Evolutionary conservation across 2,329 filamentous ascomycete genomes (phyloP).

Genomic region (Curvularia verruculosa): DNA sequence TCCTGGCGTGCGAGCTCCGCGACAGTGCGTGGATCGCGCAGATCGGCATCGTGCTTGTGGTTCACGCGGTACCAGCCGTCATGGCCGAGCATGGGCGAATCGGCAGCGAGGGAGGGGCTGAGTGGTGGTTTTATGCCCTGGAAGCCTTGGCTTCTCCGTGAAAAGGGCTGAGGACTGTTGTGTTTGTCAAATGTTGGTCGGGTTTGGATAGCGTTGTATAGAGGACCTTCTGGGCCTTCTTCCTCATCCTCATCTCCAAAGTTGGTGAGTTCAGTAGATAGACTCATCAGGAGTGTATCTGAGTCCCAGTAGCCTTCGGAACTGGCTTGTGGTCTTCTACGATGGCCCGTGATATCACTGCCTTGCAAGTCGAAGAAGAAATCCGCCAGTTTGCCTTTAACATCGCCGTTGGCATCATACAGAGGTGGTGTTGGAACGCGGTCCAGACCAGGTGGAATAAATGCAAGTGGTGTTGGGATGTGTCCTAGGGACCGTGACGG

Average conservation of each 20-base stretch:
- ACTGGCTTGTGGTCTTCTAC: conserved; percentile 13
- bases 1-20: conserved; percentile 18
- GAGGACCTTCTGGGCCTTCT: conserved; percentile 33
- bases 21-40: conserved; percentile 11
- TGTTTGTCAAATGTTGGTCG: conserved; percentile 4
- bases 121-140: conserved; percentile 14
- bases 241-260: conserved; percentile 19
- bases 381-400: conserved; percentile 39
- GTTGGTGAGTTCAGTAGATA: conserved; percentile 21
- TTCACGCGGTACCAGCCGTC: conserved; percentile 26
- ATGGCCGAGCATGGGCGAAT: conserved; percentile 8
- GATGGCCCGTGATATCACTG: conserved; percentile 2
- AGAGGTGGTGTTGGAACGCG: conserved; percentile 38
- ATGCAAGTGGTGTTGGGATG: conserved; percentile 30
- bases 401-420: conserved; percentile 30
- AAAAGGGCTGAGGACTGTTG: conserved; percentile 10
- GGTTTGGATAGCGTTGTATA: not conserved
- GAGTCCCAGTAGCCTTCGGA: conserved; percentile 44
- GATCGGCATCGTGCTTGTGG: conserved; percentile 5
- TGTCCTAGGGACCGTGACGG: conserved; percentile 14
- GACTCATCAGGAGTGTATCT: conserved; percentile 45
- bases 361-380: conserved; percentile 42
- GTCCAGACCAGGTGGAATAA: conserved; percentile 35
- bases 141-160: conserved; percentile 9
- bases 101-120: not conserved